Evolutionary conservation across 495 filamentous ascomycete genomes (phyloP).

Genomic region (Halenospora varia): DNA sequence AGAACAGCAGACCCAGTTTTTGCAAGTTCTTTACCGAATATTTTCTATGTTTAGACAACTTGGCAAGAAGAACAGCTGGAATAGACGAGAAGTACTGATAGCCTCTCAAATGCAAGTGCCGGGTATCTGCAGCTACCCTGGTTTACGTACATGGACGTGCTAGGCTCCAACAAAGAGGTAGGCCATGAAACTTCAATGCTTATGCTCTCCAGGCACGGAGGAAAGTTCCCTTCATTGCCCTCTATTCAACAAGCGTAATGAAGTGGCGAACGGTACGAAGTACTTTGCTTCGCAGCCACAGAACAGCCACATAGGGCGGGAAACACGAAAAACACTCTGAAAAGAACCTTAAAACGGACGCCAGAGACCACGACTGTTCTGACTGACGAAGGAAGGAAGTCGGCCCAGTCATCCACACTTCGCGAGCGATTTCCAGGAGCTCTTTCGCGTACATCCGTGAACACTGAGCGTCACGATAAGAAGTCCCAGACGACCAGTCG

Average conservation of each 20-base stretch:
- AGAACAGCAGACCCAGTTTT: neutral
- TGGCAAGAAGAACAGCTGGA: neutral
- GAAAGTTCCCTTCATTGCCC: neutral
- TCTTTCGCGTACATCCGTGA: too few relatives aligned
- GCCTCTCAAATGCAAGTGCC: neutral
- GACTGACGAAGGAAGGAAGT: too few relatives aligned
- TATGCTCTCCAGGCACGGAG: neutral
- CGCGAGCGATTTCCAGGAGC: too few relatives aligned
- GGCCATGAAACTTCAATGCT: neutral
- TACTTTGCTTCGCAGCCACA: neutral
- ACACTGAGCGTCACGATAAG: too few relatives aligned
- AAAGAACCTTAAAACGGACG: neutral
- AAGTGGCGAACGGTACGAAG: neutral
- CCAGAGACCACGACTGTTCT: too few relatives aligned
- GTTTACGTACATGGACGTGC: neutral
- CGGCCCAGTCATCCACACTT: too few relatives aligned
- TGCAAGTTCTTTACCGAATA: neutral
- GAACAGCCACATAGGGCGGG: neutral
- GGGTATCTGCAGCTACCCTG: neutral
- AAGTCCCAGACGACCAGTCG: too few relatives aligned
- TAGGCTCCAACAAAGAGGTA: neutral
- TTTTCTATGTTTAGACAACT: neutral
- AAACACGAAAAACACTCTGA: neutral
- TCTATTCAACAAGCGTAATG: neutral
- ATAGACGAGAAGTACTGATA: neutral